Base-by-base conservation (phyloP, 2,329 filamentous ascomycete species). In the Albifimbria verrucaria region DNA sequence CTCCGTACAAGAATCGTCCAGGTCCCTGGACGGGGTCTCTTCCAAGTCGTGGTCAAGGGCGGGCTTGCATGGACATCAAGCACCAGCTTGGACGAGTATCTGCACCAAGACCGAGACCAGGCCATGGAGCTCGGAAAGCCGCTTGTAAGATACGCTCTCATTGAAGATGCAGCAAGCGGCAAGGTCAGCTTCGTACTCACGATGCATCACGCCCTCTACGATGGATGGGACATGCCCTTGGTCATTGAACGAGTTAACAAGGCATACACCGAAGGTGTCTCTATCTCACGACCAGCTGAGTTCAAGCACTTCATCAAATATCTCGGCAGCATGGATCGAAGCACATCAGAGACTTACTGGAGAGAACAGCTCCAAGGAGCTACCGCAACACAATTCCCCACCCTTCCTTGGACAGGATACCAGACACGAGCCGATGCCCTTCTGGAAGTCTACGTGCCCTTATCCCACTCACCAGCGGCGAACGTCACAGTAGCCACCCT, bases 191-290 rank as follows among this genome's bases (percentile, higher is more conserved):
- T 82, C 55, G 74, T 82, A n/a, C 65, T 79, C 55, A 79, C 77
- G 1, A 77, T 81, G 67, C 80, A 83, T 56, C 80, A 83, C 56
- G 77, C 75, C 4, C 62, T 83, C 0, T 84, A 83, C 54, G 80
- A 84, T 49, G 80, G 80, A 22, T 82, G 80, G 79, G 76, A 74
- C 1, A 77, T 81, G 74, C 75, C 75, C 4, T 60, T 80, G 3
- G 62, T 80, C 2, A 70, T 80, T 20, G 75, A 78, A 23, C 72
- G 73, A 39, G 72, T 80, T 42, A 78, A 79, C 60, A 67, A 68
- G 28, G 73, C 73, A 2, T 79, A 75, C 53, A 64, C 71, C 17
- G 65, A 68, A 4, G 18, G n/a, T 12, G 57, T 70, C 7, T 53
- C 54, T 0, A 23, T 64, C n/a, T 41, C 54, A 9, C 65, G 72